Evolutionary conservation across 257 asterid species (phyloP).

Genomic region (Solanum chilense): DNA sequence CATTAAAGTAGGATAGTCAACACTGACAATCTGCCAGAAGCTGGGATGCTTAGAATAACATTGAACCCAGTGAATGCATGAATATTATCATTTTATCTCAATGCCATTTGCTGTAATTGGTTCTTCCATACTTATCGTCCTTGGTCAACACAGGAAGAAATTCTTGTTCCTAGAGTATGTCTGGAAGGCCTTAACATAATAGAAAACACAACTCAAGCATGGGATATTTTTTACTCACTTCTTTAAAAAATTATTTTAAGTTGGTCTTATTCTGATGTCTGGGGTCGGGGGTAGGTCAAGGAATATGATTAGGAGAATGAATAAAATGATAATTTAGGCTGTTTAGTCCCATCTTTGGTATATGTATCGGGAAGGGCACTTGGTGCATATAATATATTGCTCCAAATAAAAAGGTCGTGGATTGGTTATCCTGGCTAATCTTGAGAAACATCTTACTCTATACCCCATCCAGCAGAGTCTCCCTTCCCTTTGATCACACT

Average conservation of each 20-base stretch:
- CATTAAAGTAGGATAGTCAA: neutral
- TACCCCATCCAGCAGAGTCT: neutral
- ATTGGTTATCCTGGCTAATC: neutral
- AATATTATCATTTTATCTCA: neutral
- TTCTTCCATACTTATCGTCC: neutral
- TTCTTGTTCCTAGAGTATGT: neutral
- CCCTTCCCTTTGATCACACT: neutral
- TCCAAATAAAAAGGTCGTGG: neutral
- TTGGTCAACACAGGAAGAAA: neutral
- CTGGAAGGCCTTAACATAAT: neutral
- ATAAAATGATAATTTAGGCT: neutral
- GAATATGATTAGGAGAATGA: neutral
- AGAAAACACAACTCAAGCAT: neutral
- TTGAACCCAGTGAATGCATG: neutral
- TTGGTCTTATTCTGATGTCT: neutral
- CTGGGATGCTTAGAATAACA: neutral
- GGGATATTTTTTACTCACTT: neutral
- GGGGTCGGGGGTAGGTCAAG: neutral
- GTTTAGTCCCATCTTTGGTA: neutral
- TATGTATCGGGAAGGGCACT: neutral
- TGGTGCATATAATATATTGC: neutral
- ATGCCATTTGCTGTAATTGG: neutral
- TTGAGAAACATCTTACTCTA: neutral
- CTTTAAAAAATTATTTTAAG: neutral
- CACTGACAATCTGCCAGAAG: neutral